Evolutionary conservation across 2,329 filamentous ascomycete genomes (phyloP), one percentile per base, ranked within the genome.

Genomic region (Pezicula neosporulosa): DNA sequence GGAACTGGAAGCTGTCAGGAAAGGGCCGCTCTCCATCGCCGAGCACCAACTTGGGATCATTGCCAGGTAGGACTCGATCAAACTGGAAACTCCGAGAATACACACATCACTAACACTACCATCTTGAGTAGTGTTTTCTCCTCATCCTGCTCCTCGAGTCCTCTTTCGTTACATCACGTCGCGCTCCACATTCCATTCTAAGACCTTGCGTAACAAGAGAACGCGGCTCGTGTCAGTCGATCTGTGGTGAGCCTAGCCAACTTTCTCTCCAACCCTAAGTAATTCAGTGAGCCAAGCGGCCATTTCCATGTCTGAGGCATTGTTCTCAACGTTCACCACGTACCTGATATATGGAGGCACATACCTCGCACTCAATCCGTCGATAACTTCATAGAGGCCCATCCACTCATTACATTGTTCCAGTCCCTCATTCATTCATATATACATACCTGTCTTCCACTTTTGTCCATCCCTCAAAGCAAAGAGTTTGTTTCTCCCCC

Each of bases 281-380:
- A 12, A 28, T 28, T 44, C 42, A 28, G 27, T 33, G 18, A 44
- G 42, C 42, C 42, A 33, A 44, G 42, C 27, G 42, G 42, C 10
- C 12, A 28, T 44, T 18, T 28, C 42, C n/a, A 12, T 15, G 42
- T 10, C 30, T 33, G 30, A 33, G 42, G 27, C 18, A 44, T 44
- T 33, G 42, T 44, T 44, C 42, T 44, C 42, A 44, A 24, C 24
- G 27, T 30, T 21, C 42, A 12, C 42, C 27, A 13, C 24, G 9
- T 18, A 19, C 52, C 44, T 55, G 53, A 60, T 60, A 61, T 51
- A 63, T 57, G 55, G 45, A 35, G 49, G 52, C 46, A 54, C 30
- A 16, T 35, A 42, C 48, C 57, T 55, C 55, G 55, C 37, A 52
- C 45, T 44, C 24, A 35, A 48, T 48, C 28, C 36, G 36, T 33